phyloP scores from a whole-genome alignment of 306 rosid species.

The Pyrus betulifolia region DNA sequence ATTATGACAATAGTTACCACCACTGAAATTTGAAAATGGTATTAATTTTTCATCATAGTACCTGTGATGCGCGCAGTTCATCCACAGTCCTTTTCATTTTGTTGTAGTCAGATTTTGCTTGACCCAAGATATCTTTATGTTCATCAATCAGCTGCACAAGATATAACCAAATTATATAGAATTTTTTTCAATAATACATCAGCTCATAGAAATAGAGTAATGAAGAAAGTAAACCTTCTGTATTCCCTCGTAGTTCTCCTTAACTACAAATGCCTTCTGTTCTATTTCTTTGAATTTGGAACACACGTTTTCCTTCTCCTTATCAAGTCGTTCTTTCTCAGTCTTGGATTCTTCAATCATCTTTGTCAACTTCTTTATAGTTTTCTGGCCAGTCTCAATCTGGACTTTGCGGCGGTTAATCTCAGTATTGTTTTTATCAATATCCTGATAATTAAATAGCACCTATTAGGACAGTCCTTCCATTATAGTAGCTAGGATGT shows the following conservation, averaged over 20 bases:
- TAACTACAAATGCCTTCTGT: constrained; percentile 72
- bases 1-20: not conserved
- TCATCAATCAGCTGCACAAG: constrained; percentile 54
- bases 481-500: constrained; percentile 9
- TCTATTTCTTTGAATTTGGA: constrained; percentile 70
- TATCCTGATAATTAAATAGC: constrained; percentile 48
- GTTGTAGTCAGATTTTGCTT: constrained; percentile 56
- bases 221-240: constrained; percentile 51
- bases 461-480: constrained; percentile 25
- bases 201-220: constrained; percentile 2
- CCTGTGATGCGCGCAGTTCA: constrained; percentile 83
- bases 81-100: constrained; percentile 62
- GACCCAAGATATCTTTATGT: constrained; percentile 56
- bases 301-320: constrained; percentile 53
- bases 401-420: constrained; percentile 86
- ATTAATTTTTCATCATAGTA: constrained; percentile 14
- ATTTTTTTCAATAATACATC: not conserved
- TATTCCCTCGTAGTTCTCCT: constrained; percentile 55
- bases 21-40: not conserved
- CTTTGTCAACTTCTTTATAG: constrained; percentile 69
- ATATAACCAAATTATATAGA: constrained; percentile 9
- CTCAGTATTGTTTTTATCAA: constrained; percentile 71
- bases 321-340: constrained; percentile 63
- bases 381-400: constrained; percentile 80
- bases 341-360: constrained; percentile 74